Evolutionary conservation across 1,284 basidiomycete species (phyloP).

Genomic region (Inonotus hispidus): DNA sequence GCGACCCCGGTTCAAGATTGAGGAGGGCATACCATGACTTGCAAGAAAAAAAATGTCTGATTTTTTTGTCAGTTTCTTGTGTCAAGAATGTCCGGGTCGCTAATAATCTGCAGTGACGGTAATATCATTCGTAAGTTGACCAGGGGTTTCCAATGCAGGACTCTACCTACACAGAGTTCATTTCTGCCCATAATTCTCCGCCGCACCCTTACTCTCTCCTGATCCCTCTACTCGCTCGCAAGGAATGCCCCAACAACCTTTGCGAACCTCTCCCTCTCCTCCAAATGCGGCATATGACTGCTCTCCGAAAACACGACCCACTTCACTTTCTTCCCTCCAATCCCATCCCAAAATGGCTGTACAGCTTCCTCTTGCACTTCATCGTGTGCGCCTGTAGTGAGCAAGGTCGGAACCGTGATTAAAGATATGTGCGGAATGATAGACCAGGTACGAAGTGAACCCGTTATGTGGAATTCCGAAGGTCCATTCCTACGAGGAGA

Average conservation of each 20-base stretch:
- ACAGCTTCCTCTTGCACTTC: constrained; percentile 42
- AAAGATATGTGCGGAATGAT: constrained; percentile 38
- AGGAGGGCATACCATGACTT: too few species aligned
- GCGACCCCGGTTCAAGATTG: too few species aligned
- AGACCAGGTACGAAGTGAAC: constrained; percentile 45
- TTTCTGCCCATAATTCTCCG: background rate
- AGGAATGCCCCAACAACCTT: constrained; percentile 34
- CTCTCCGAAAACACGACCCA: constrained; percentile 44
- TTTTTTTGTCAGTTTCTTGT: too few species aligned
- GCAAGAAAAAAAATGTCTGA: background rate
- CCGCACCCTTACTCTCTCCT: background rate
- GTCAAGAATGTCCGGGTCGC: too few species aligned
- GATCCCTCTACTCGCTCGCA: background rate
- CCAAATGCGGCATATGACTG: constrained; percentile 41
- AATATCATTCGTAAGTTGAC: background rate
- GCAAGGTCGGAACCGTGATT: constrained; percentile 43
- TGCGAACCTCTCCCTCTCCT: constrained; percentile 43
- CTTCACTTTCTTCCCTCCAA: constrained; percentile 34
- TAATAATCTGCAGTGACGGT: too few species aligned
- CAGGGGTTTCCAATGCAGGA: background rate
- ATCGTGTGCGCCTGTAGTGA: constrained; percentile 48
- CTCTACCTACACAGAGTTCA: background rate
- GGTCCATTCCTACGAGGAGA: constrained; percentile 41
- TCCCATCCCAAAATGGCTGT: constrained; percentile 38
- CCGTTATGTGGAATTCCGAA: constrained; percentile 43